Evolutionary conservation across 768 basidiomycete genomes (phyloP).

Genomic region (Tephrocybe sp.): DNA sequence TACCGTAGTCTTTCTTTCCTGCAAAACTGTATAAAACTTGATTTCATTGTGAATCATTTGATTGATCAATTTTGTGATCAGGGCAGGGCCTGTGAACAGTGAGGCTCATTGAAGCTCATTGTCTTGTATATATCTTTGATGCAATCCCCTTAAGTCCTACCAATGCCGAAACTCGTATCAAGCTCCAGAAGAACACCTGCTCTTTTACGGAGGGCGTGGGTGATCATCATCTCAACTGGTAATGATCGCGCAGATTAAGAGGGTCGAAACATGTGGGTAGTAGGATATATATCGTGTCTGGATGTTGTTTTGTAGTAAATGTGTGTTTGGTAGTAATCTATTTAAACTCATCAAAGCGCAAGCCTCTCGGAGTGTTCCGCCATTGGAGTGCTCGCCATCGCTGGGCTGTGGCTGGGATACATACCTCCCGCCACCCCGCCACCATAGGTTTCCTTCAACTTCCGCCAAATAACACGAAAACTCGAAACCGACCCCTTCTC

Average conservation of each 20-base stretch:
- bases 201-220: background rate
- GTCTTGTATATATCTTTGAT: background rate
- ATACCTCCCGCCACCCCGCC: slow-evolving; percentile 28
- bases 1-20: background rate
- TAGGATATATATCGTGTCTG: background rate
- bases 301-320: background rate
- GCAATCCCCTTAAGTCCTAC: background rate
- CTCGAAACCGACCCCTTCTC: slow-evolving; percentile 91
- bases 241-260: background rate
- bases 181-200: background rate
- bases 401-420: slow-evolving; percentile 35
- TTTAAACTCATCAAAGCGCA: slow-evolving; percentile 21
- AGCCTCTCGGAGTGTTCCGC: slow-evolving; percentile 41
- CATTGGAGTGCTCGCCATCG: slow-evolving; percentile 38
- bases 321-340: background rate
- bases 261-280: background rate
- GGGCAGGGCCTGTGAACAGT: background rate
- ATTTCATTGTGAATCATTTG: background rate
- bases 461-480: slow-evolving; percentile 75
- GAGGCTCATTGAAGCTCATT: too few species aligned
- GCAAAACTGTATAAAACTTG: slow-evolving; percentile 4
- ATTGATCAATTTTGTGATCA: background rate
- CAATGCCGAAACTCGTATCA: background rate
- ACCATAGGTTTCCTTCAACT: slow-evolving; percentile 68
- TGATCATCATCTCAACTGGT: background rate